Base-by-base conservation (phyloP, 768 basidiomycete species). In the Collybia nuda region DNA sequence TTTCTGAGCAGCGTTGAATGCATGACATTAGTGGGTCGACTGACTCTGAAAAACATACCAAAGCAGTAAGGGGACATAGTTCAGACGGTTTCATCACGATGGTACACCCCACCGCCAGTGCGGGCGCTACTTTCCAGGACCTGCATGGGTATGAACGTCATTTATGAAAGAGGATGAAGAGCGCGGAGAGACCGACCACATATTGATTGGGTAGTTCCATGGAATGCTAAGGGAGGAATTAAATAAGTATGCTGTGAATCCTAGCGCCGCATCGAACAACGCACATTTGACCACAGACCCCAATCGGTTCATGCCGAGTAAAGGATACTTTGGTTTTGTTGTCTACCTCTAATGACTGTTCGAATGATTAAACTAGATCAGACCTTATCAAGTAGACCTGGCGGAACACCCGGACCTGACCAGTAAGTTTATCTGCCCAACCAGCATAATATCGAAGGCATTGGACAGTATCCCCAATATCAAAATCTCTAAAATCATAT, bases 1-100 rank as follows among this genome's bases (percentile, higher is more conserved):
- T 86, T 88, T 90, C 88, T 88, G 52, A 4, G 45, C 22, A 51
- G 47, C 24, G 38, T 46, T n/a, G 47, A 39, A 53, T 18, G 22
- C n/a, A 50, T 8, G n/a, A 4, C 3, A 4, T 26, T 26, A 26
- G 21, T 24, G 8, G n/a, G 12, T 11, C 21, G 28, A 42, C 18
- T 21, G 40, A 40, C 2, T 15, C 8, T 26, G 12, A 38, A 26
- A 24, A 40, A 67, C 76, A 52, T 67, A 90, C 86, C 56, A 94
- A 75, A 6, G 90, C 90, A 21, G 91, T 89, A 43, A 94, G 73
- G 9, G 91, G 90, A 1, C 88, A 91, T 47, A 92, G 64, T 67
- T 95, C 93, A 12, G 90, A 93, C 2, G 94, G 92, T 67, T 97
- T 98, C 86, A 98, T 89, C 60, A 98, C 88, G 62, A 96, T 86